These are phyloP conservation scores for Phaeosphaeria sp. DNA, from an alignment of 2,329 filamentous ascomycete genomes.

Conservation along the genomic window DNA sequence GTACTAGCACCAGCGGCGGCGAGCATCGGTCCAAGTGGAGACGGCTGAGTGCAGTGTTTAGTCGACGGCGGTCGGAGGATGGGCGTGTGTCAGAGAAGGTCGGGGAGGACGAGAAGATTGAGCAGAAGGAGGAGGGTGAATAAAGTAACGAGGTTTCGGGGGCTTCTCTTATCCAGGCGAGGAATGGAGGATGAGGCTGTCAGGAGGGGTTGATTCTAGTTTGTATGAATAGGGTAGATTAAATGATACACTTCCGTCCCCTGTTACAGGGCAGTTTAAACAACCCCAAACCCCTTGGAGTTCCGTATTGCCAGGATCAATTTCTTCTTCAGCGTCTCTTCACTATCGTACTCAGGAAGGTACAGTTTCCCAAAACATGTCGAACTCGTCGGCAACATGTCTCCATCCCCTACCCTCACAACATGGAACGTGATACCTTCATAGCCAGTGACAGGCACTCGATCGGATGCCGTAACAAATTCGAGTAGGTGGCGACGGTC, in stretches of 20 bases:
- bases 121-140: background rate
- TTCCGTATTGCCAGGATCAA: constrained; percentile 87
- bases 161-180: too few relatives aligned
- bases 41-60: background rate
- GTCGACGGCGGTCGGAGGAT: background rate
- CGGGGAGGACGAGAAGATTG: background rate
- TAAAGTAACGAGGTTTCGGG: too few relatives aligned
- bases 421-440: constrained; percentile 83
- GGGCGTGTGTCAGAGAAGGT: background rate
- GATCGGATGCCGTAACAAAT: constrained; percentile 92
- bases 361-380: constrained; percentile 93
- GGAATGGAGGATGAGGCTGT: too few relatives aligned
- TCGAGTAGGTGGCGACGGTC: constrained; percentile 82
- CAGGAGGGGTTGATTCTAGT: too few relatives aligned
- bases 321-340: constrained; percentile 73
- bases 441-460: constrained; percentile 86
- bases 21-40: background rate
- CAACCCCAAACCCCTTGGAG: constrained; percentile 79
- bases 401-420: constrained; percentile 66
- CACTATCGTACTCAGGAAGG: constrained; percentile 79
- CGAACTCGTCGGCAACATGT: constrained; percentile 78
- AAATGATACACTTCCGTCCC: too few relatives aligned
- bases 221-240: too few relatives aligned
- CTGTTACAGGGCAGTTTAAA: constrained; percentile 18
- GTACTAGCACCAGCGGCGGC: background rate